Evolutionary conservation across 768 basidiomycete species (phyloP).

Genomic region (Rhodotorula graminis): DNA sequence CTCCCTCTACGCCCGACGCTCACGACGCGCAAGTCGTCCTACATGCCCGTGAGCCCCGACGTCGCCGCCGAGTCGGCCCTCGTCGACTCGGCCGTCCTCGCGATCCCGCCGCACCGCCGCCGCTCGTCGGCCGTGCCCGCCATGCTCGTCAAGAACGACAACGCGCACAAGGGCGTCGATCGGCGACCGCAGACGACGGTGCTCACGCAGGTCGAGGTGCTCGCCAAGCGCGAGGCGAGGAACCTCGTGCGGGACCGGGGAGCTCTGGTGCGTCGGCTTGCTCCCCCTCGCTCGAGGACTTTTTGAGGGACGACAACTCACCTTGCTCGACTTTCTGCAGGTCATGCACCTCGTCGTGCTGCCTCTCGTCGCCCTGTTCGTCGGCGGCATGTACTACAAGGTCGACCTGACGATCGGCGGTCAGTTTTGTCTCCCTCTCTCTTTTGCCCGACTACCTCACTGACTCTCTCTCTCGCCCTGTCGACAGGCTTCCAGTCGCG

Average conservation of each 20-base stretch:
- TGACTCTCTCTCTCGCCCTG: background rate
- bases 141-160: constrained; percentile 12
- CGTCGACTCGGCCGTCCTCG: too few species aligned
- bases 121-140: background rate
- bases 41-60: background rate
- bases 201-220: constrained; percentile 78
- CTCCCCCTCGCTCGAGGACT: too few species aligned
- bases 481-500: constrained; percentile 52
- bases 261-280: constrained; percentile 18
- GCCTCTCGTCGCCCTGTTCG: constrained; percentile 74
- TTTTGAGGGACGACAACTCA: too few species aligned
- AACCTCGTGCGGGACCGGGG: constrained; percentile 57
- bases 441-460: background rate
- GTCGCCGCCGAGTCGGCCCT: background rate
- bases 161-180: constrained; percentile 5
- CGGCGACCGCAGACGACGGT: constrained; percentile 64
- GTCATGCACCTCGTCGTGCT: constrained; percentile 69
- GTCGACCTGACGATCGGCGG: constrained; percentile 31
- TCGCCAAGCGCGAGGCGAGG: constrained; percentile 81
- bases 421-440: background rate
- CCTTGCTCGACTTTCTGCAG: constrained; percentile 53
- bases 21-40: constrained; percentile 1
- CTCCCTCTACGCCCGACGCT: constrained; percentile 47
- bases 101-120: background rate
- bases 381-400: constrained; percentile 76